Base-by-base conservation (phyloP, 345 rosid genomes). In the Dipteronia sinensis region DNA sequence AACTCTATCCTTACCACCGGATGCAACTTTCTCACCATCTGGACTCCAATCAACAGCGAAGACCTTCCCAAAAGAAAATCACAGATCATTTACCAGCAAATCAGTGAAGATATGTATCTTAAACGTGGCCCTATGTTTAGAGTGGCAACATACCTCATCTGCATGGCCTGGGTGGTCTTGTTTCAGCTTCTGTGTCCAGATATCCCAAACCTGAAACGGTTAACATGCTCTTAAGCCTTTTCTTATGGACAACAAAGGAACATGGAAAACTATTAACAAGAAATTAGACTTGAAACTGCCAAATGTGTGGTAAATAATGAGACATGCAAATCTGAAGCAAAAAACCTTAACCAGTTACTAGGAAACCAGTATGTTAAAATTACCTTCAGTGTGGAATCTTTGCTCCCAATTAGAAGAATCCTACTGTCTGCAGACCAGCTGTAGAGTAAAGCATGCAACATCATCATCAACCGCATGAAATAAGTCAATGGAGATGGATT, bases 351-450 rank as follows among this genome's bases (percentile, higher is more conserved):
- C 9, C 69, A 71, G 27, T 12, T 27, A 9, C 55, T 9, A 0
- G 1, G n/a, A 65, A 72, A 66, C 20, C 23, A 65, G 12, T n/a
- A 11, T 22, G 1, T 1, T 47, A 66, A 55, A 56, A 67, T 80
- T 80, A 92, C 98, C 97, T 96, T 94, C 79, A 92, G 80, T 46
- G 99, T 96, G 79, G 98, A 90, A 85, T 96, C 99, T 79, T 94
- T 94, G 82, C 98, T 96, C 69, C 98, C 97, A 83, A 98, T 96
- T 76, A 96, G 83, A 78, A 96, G 97, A 90, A 94, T 83, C 82
- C 97, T 90, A 82, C 98, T 94, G 82, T 96, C 99, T 38, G 99
- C 97, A 0, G 98, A 96, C 99, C 98, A 96, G 87, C 98, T 92
- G 92, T 44, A 38, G 44, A 17, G 71, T 46, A 69, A 29, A 58